Conservation (phyloP, 2,329 filamentous ascomycete species). For the Grosmannia penicillata region DNA sequence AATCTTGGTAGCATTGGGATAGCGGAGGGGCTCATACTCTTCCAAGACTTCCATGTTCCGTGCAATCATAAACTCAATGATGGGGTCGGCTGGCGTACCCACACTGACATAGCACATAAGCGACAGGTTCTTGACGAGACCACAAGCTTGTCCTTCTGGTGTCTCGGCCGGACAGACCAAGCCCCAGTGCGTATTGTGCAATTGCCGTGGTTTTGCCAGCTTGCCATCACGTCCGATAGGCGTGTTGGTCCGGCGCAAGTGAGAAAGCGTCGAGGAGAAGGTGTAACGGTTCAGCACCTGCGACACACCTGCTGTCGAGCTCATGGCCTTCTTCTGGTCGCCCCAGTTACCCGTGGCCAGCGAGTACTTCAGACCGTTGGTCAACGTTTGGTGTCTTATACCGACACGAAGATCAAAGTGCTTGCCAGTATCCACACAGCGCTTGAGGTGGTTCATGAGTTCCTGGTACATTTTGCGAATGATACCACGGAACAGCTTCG, state of each 20-base stretch:
- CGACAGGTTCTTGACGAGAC: constrained; percentile 92
- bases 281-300: constrained; percentile 97
- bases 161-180: constrained; percentile 95
- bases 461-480: constrained; percentile 86
- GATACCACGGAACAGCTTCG: constrained; percentile 88
- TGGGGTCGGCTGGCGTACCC: constrained; percentile 76
- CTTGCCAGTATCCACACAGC: constrained; percentile 75
- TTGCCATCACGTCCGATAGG: constrained; percentile 96
- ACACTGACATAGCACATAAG: constrained; percentile 98
- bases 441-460: constrained; percentile 78
- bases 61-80: constrained; percentile 91
- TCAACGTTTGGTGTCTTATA: constrained; percentile 81
- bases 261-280: constrained; percentile 88
- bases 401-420: constrained; percentile 86
- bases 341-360: constrained; percentile 98
- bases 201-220: constrained; percentile 90
- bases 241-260: constrained; percentile 93
- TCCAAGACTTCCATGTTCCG: constrained; percentile 93
- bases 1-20: constrained; percentile 89
- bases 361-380: constrained; percentile 91
- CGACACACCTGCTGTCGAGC: constrained; percentile 89
- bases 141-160: constrained; percentile 94
- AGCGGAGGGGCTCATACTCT: constrained; percentile 76
- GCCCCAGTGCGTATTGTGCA: constrained; percentile 98
- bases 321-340: constrained; percentile 96